Evolutionary conservation across 176 grass and related monocot species (phyloP).

Genomic region (Hsuehochloa calcarea): DNA sequence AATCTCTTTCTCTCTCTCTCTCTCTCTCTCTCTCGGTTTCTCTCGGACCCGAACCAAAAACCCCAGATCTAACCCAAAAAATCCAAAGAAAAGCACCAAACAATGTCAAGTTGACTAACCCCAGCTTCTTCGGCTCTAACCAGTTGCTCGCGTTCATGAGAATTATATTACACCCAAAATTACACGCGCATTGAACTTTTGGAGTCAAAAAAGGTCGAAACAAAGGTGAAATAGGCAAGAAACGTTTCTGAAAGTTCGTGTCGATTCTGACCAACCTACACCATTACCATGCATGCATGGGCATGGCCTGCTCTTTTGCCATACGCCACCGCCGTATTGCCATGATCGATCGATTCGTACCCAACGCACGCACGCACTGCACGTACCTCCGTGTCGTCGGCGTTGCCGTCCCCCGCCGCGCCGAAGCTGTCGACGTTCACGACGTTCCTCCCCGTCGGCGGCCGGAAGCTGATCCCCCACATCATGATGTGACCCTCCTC

Average conservation of each 20-base stretch:
- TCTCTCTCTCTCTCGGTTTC: too few species aligned
- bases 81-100: too few species aligned
- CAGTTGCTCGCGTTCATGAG: background rate
- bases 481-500: background rate
- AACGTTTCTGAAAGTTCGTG: background rate
- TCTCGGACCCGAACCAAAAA: too few species aligned
- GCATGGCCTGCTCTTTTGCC: background rate
- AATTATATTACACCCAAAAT: background rate
- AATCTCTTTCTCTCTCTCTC: too few species aligned
- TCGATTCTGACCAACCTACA: background rate
- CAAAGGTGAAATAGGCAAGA: background rate
- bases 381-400: constrained; percentile 81
- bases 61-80: too few species aligned
- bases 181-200: background rate
- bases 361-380: constrained; percentile 9
- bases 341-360: too few species aligned
- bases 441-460: constrained; percentile 36
- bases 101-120: background rate
- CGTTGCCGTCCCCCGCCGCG: constrained; percentile 58
- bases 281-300: background rate
- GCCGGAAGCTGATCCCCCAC: background rate
- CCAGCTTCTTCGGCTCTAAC: background rate
- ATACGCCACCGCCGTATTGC: background rate
- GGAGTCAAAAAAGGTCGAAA: background rate
- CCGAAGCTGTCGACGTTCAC: constrained; percentile 86